These are phyloP conservation scores for Blastobotrys indianensis DNA, from an alignment of 1,139 yeast genomes.

Conservation along the genomic window DNA sequence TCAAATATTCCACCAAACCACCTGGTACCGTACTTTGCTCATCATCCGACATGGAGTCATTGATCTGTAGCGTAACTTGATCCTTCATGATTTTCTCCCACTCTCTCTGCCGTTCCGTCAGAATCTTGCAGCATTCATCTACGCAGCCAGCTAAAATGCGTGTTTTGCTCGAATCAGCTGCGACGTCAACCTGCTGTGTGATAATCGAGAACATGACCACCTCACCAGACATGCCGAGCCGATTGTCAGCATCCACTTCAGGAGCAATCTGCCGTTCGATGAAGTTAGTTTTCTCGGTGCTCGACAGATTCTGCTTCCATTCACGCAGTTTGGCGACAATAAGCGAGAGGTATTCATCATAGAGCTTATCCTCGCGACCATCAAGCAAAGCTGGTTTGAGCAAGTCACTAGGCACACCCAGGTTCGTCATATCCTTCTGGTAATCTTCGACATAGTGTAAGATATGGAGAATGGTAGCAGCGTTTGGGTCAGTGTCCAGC, in stretches of 20 bases:
- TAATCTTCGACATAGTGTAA: slow-evolving; percentile 73
- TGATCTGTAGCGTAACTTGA: slow-evolving; percentile 48
- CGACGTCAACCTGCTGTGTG: slow-evolving; percentile 87
- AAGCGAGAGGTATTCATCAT: slow-evolving; percentile 66
- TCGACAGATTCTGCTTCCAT: slow-evolving; percentile 67
- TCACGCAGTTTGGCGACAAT: slow-evolving; percentile 69
- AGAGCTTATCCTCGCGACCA: slow-evolving; percentile 62
- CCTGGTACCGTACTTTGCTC: slow-evolving; percentile 57
- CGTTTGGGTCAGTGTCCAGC: slow-evolving; percentile 61
- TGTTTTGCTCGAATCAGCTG: slow-evolving; percentile 82
- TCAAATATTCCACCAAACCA: slow-evolving; percentile 73
- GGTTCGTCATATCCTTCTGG: slow-evolving; percentile 45
- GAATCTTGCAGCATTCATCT: slow-evolving; percentile 60
- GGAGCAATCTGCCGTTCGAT: slow-evolving; percentile 63
- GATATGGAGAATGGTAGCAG: slow-evolving; percentile 39
- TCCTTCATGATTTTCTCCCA: slow-evolving; percentile 54
- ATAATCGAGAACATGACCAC: slow-evolving; percentile 77
- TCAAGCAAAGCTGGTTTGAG: slow-evolving; percentile 39
- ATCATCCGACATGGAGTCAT: slow-evolving; percentile 40
- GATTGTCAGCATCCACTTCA: slow-evolving; percentile 59
- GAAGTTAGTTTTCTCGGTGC: slow-evolving; percentile 60
- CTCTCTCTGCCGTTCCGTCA: slow-evolving; percentile 54
- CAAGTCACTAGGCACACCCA: slow-evolving; percentile 36
- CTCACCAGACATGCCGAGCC: slow-evolving; percentile 55
- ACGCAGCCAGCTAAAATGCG: slow-evolving; percentile 79